Evolutionary conservation across 2,329 filamentous ascomycete genomes (phyloP), one percentile per base, ranked within the genome.

Genomic region (Setomelanomma holmii): DNA sequence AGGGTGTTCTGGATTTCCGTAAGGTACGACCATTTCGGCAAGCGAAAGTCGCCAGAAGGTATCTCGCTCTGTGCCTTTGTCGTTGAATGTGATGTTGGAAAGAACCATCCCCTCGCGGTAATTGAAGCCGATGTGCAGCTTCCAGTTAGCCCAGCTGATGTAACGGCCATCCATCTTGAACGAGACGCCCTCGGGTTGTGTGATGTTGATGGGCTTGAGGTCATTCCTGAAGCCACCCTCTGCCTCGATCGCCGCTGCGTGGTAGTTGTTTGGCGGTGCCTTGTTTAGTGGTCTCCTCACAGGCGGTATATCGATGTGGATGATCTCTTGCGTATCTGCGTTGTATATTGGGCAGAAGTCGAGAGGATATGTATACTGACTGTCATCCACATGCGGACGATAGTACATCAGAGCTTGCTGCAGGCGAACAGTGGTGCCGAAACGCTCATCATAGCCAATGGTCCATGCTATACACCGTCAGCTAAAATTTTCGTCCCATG

Each of bases 321-420:
- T 83, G 62, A 96, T 89, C 67, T 89, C 79, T 63, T 89, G 82
- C 53, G 89, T 92, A 68, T 91, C 88, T 1, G 89, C 82, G 69
- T 96, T 92, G 76, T 86, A 96, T 68, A 96, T 96, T 1, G 93
- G 93, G 69, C 91, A 96, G 77, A 97, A 97, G 75, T 97, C 93
- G 45, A 97, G 84, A 0, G 93, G 93, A 70, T 88, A 96, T 34
- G 89, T 89, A 75, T 97, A 97, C 77, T 96, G 93, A 74, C 86
- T 91, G 77, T 93, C 90, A 67, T 96, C 92, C 16, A 89, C 69
- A 63, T 93, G 82, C 3, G 92, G 92, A 14, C 93, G 87, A 75
- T 96, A 97, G 80, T 97, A 97, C 91, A 96, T 96, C 48, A 97
- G 80, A 1, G 91, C 93, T 77, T 97, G 93, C 76, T 97, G 93